Evolutionary conservation across 495 filamentous ascomycete genomes (phyloP).

Genomic region (Talaromyces liani): DNA sequence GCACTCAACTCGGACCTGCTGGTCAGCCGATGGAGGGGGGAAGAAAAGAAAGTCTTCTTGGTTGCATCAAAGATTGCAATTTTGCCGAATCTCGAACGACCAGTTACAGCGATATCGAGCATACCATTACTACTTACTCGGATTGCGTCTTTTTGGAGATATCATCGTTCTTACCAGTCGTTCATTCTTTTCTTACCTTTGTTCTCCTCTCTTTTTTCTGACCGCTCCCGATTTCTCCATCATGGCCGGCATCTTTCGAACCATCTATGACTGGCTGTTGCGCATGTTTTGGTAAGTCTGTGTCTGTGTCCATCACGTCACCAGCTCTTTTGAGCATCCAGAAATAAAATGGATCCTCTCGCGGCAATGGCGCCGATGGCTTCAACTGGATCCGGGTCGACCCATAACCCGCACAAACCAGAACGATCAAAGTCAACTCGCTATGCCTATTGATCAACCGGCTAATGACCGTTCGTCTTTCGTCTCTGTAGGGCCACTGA

Average conservation of each 20-base stretch:
- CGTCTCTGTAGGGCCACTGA: conserved; percentile 72
- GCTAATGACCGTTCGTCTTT: conserved; percentile 17
- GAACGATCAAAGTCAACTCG: background rate
- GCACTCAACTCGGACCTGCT: conserved; percentile 6
- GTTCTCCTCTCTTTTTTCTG: background rate
- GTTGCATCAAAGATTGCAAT: conserved; percentile 2
- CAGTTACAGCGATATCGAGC: background rate
- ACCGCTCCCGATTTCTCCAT: background rate
- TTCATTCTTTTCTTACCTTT: background rate
- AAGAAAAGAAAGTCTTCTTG: background rate
- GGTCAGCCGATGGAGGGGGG: conserved; percentile 3
- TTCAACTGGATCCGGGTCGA: background rate
- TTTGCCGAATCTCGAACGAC: conserved; percentile 5
- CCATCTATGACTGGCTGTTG: conserved; percentile 97
- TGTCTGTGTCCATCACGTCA: background rate
- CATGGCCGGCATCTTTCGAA: conserved; percentile 85
- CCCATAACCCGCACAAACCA: background rate
- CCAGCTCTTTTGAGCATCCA: background rate
- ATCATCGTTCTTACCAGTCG: background rate
- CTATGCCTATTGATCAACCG: conserved; percentile 13
- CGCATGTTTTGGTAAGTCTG: conserved; percentile 91
- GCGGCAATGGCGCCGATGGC: background rate
- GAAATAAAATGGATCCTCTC: conserved; percentile 2
- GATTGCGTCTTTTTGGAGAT: background rate
- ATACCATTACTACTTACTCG: background rate